A percentile compares a stretch with the other conserved stretches of the same genome.
Evolutionary conservation across 306 rosid genomes (phyloP).

Genomic region (peach (Prunus persica)): DNA sequence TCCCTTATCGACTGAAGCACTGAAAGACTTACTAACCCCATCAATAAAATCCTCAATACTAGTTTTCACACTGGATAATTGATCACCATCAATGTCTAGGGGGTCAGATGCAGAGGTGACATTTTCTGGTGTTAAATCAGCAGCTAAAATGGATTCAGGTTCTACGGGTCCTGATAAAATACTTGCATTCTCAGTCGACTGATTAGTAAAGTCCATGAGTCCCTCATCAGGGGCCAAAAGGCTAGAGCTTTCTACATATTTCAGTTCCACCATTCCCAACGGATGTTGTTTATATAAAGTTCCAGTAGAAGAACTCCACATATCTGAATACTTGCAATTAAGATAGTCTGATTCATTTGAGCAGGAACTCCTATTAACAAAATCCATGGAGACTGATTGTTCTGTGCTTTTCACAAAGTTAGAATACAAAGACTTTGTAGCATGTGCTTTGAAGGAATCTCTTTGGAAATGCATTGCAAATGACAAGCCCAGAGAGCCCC

Average conservation of each 20-base stretch:
- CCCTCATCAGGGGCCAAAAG: conserved; percentile 36
- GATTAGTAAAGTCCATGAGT: conserved; percentile 34
- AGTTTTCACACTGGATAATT: conserved; percentile 42
- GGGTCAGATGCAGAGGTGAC: conserved; percentile 30
- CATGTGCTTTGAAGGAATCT: conserved; percentile 39
- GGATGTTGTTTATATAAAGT: conserved; percentile 17
- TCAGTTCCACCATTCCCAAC: conserved; percentile 38
- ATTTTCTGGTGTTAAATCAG: conserved; percentile 35
- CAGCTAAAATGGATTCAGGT: conserved; percentile 38
- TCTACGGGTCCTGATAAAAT: conserved; percentile 32
- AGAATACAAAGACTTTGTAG: conserved; percentile 39
- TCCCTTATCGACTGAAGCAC: conserved; percentile 51
- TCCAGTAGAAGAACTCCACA: conserved; percentile 35
- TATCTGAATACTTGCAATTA: conserved; percentile 20
- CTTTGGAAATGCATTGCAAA: conserved; percentile 43
- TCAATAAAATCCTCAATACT: conserved; percentile 40
- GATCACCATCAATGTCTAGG: conserved; percentile 32
- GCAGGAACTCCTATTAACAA: conserved; percentile 21
- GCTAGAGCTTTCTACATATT: conserved; percentile 34
- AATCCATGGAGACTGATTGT: conserved; percentile 22
- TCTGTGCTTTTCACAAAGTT: conserved; percentile 26
- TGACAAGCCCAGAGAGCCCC: conserved; percentile 40
- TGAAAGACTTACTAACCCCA: conserved; percentile 47
- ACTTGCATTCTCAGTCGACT: conserved; percentile 32
- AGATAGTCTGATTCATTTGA: conserved; percentile 31